phyloP scores from a whole-genome alignment of 345 rosid genomes.

The Populus ilicifolia region DNA sequence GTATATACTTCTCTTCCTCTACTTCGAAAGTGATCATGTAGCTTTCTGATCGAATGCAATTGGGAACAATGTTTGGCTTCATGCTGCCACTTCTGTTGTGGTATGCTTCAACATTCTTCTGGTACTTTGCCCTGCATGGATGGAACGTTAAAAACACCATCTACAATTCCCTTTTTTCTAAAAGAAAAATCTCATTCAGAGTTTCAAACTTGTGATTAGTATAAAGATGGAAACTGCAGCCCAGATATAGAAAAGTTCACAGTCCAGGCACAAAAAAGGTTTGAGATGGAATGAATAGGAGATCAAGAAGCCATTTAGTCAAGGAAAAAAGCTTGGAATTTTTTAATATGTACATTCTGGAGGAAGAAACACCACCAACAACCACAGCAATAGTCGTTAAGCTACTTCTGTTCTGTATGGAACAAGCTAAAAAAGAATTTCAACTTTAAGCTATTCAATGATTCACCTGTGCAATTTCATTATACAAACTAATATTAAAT shows the following conservation, averaged over 20 bases:
- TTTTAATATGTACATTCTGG: not conserved
- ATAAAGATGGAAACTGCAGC: not conserved
- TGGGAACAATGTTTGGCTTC: conserved; percentile 85
- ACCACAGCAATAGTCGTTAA: too few species aligned
- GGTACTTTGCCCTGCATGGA: conserved; percentile 85
- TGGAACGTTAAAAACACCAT: not conserved
- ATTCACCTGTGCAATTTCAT: not conserved
- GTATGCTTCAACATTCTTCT: conserved; percentile 95
- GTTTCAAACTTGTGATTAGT: not conserved
- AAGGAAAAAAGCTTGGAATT: not conserved
- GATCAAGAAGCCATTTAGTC: not conserved
- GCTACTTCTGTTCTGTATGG: not conserved
- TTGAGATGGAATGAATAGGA: not conserved
- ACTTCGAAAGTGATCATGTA: conserved; percentile 90
- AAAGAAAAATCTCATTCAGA: not conserved
- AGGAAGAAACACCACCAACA: not conserved
- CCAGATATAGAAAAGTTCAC: not conserved
- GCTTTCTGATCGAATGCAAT: conserved; percentile 87
- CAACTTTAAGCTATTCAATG: not conserved
- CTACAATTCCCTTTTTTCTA: not conserved
- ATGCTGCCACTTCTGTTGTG: conserved; percentile 75
- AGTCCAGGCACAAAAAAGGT: not conserved
- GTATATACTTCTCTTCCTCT: conserved; percentile 87
- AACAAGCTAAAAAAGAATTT: not conserved
- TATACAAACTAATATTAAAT: not conserved